These are phyloP conservation scores for Viridothelium virens DNA, from an alignment of 495 filamentous ascomycete species.

Conservation along the genomic window DNA sequence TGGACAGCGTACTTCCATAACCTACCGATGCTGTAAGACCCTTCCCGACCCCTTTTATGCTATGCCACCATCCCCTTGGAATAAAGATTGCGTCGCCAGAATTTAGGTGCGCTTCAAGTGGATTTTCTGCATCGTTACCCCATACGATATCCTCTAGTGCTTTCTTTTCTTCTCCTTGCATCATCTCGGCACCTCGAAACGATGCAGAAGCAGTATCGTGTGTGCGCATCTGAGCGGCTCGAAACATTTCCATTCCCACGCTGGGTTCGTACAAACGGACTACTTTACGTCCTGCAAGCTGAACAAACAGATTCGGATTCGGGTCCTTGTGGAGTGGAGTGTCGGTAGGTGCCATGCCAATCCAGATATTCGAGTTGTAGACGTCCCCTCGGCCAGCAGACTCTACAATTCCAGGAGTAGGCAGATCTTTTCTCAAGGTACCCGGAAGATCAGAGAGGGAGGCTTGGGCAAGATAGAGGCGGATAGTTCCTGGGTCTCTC, in stretches of 20 bases:
- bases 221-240: conserved; percentile 43
- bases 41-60: conserved; percentile 63
- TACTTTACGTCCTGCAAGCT: conserved; percentile 65
- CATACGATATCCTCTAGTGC: conserved; percentile 64
- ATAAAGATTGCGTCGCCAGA: conserved; percentile 77
- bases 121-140: conserved; percentile 44
- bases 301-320: conserved; percentile 87
- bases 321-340: conserved; percentile 89
- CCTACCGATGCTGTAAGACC: conserved; percentile 61
- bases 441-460: conserved; percentile 58
- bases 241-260: conserved; percentile 55
- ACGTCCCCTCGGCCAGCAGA: conserved; percentile 62
- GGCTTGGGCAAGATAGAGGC: conserved; percentile 79
- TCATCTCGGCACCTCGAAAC: conserved; percentile 85
- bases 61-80: conserved; percentile 94
- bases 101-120: conserved; percentile 42
- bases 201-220: conserved; percentile 40
- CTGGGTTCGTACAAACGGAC: conserved; percentile 61
- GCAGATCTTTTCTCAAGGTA: conserved; percentile 55
- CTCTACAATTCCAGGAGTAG: conserved; percentile 56
- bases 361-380: conserved; percentile 80
- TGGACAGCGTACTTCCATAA: conserved; percentile 18
- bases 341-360: conserved; percentile 75
- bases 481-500: not conserved
- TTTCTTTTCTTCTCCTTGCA: conserved; percentile 65